phyloP scores from a whole-genome alignment of 2,329 filamentous ascomycete species.

The Fusarium bactridioides region DNA sequence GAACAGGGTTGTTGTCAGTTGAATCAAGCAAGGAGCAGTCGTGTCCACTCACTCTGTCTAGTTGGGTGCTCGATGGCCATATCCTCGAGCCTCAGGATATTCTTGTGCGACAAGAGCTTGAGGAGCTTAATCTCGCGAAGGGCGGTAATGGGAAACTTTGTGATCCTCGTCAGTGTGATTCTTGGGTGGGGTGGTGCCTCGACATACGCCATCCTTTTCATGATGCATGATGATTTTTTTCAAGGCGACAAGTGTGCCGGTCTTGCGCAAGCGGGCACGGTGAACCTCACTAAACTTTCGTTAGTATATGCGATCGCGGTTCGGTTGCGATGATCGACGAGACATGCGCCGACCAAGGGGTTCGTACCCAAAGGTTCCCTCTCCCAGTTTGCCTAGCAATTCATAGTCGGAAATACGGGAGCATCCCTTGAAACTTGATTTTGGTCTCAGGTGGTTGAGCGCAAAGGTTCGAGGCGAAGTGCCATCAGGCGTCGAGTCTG shows the following conservation, averaged over 20 bases:
- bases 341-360: constrained; percentile 4
- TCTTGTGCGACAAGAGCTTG: constrained; percentile 91
- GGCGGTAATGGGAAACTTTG: constrained; percentile 93
- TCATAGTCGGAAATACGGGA: constrained; percentile 84
- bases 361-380: constrained; percentile 89
- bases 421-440: constrained; percentile 79
- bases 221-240: constrained; percentile 99
- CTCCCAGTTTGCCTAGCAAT: constrained; percentile 82
- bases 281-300: constrained; percentile 76
- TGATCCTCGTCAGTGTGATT: constrained; percentile 12
- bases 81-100: constrained; percentile 87
- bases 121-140: constrained; percentile 97
- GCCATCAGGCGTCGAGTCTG: constrained; percentile 48
- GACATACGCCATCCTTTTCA: constrained; percentile 88
- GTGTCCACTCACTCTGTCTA: constrained; percentile 61
- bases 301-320: constrained; percentile 5
- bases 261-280: constrained; percentile 81
- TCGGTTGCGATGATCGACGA: constrained; percentile 10
- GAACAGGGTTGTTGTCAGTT: constrained; percentile 17
- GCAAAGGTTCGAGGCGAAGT: constrained; percentile 65
- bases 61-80: constrained; percentile 89
- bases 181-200: background rate
- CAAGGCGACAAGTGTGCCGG: constrained; percentile 79
- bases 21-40: background rate
- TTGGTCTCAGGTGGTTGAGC: constrained; percentile 62